Conservation (phyloP, 345 rosid species). For the Linum lewisii region DNA sequence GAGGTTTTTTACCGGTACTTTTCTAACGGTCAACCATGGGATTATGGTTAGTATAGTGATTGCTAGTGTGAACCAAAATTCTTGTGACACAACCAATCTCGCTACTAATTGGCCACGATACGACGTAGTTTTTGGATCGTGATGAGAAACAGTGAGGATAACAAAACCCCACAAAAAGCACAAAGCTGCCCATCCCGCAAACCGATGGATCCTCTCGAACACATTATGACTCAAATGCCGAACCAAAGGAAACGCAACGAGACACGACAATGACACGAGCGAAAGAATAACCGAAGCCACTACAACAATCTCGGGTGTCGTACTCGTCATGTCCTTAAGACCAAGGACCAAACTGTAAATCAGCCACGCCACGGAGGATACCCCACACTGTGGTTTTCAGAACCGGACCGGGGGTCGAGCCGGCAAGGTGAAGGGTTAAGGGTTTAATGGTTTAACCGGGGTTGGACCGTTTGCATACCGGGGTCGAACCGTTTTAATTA, state of each 20-base stretch:
- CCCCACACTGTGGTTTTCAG: slow-evolving; percentile 73
- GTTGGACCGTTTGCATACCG: too few relatives aligned
- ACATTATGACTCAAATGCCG: slow-evolving; percentile 77
- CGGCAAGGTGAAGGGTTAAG: too few relatives aligned
- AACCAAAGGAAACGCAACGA: slow-evolving; percentile 33
- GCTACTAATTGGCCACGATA: slow-evolving; percentile 37
- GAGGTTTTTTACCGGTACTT: slow-evolving; percentile 42
- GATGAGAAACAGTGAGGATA: slow-evolving; percentile 40
- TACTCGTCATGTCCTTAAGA: too few relatives aligned
- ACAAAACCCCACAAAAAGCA: slow-evolving; percentile 66
- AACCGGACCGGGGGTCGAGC: too few relatives aligned
- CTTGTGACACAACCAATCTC: slow-evolving; percentile 37
- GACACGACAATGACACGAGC: too few relatives aligned
- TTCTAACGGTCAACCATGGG: slow-evolving; percentile 73
- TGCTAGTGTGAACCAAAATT: slow-evolving; percentile 65
- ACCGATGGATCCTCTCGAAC: slow-evolving; percentile 65
- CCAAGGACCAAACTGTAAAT: not conserved
- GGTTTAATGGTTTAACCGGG: too few relatives aligned
- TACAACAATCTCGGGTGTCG: too few relatives aligned
- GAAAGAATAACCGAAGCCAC: too few relatives aligned
- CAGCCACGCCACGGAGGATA: slow-evolving; percentile 71
- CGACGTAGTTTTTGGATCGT: slow-evolving; percentile 46
- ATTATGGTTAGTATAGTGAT: slow-evolving; percentile 44
- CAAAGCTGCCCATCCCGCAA: slow-evolving; percentile 63
- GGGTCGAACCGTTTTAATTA: too few relatives aligned